Evolutionary conservation across 345 rosid species (phyloP), one percentile per base, ranked within the genome.

Genomic region (Salix viminalis): DNA sequence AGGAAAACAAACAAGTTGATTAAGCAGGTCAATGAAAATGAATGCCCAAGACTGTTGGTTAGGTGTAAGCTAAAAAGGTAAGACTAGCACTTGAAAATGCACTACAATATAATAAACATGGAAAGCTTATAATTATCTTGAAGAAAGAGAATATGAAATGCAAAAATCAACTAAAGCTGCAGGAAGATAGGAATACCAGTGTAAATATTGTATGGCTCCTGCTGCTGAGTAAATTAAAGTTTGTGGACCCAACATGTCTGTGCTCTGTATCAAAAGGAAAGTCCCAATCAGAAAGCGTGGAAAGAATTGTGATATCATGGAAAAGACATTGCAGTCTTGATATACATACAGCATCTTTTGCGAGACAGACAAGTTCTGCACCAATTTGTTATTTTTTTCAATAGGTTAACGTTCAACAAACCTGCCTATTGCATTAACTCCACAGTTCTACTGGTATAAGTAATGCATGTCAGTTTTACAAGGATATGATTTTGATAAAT

Each of bases 131-230:
- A 15, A 21, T 11, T 61, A 48, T 19, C 48, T 58, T 8, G 0
- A 58, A 46, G 18, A 67, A 52, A 64, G 69, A 62, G 61, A 75
- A 77, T 9, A 36, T 14, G 10, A 83, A 77, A 71, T 64, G 72
- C 30, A 76, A 32, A 18, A 74, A 66, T 41, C 28, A 76, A 79
- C 64, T 46, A 79, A 39, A 60, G 42, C 26, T 72, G 70, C 72
- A 48, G 32, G 64, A 75, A 79, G 76, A 30, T 70, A 76, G 83
- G 67, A 74, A 70, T 93, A 96, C 99, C 96, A 96, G 86, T n/a
- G 98, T 96, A 83, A 96, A 96, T 83, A 96, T 92, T 69, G 99
- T 93, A 86, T 96, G 99, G 88, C 99, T 94, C 83, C 99, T 85
- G 90, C 99, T 96, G 94, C 99, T 96, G 56, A 87, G 95, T 80